Conservation (phyloP, 2,329 filamentous ascomycete genomes). For the Ceratocystis papillata region DNA sequence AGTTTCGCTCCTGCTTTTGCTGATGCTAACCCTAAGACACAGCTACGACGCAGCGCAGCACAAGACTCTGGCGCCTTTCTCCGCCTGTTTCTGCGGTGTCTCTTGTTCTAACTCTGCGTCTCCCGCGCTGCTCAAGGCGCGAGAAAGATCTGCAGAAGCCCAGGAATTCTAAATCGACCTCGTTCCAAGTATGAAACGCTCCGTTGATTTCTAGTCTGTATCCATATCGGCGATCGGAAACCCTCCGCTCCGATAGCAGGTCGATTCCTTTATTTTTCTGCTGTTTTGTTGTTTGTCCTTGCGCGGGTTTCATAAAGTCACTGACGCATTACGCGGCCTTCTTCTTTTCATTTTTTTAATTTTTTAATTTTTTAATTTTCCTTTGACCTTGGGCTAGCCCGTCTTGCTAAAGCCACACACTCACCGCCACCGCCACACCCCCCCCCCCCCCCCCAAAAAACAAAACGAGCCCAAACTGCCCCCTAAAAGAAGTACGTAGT, state of each 20-base stretch:
- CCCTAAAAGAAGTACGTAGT: too few species aligned
- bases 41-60: too few species aligned
- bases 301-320: background rate
- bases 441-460: background rate
- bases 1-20: too few species aligned
- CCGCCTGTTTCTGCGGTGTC: background rate
- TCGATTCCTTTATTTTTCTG: background rate
- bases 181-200: background rate
- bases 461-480: background rate
- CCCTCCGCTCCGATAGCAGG: background rate
- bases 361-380: background rate
- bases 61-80: too few species aligned
- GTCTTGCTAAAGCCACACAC: background rate
- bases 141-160: background rate
- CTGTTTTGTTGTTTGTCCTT: background rate
- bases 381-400: background rate
- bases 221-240: background rate
- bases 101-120: background rate
- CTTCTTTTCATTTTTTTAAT: background rate
- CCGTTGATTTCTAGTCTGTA: background rate
- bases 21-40: too few species aligned
- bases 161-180: background rate
- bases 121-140: background rate
- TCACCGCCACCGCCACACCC: background rate
- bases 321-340: conserved; percentile 10